Evolutionary conservation across 164 flowering plant genomes (phyloP).

Genomic region (Buxus sempervirens): DNA sequence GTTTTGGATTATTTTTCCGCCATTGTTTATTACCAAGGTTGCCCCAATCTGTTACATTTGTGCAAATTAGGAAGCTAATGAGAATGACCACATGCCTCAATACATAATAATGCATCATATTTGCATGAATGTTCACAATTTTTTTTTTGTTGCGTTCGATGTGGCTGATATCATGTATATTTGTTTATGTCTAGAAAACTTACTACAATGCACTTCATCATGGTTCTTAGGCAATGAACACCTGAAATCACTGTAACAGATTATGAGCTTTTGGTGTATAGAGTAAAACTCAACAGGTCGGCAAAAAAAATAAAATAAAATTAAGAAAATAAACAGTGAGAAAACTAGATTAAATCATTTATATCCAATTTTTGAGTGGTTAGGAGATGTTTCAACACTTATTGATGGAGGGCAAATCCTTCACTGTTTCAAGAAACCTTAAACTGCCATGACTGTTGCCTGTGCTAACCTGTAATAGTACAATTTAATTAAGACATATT

Average conservation of each 20-base stretch:
- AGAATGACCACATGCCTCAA: neutral
- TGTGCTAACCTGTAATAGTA: constrained; percentile 42
- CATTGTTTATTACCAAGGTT: too few relatives aligned
- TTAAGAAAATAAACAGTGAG: neutral
- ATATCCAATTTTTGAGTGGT: neutral
- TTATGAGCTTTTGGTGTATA: neutral
- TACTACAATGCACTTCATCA: constrained; percentile 92
- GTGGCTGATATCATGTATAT: neutral
- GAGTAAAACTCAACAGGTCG: neutral
- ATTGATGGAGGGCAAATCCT: constrained; percentile 76
- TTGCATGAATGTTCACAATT: neutral
- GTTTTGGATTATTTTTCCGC: too few relatives aligned
- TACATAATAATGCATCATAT: neutral
- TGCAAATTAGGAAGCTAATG: neutral
- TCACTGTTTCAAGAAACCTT: constrained; percentile 64
- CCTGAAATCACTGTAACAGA: constrained; percentile 66
- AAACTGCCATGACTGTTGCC: constrained; percentile 40
- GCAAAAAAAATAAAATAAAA: neutral
- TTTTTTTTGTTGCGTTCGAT: too few relatives aligned
- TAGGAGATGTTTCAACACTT: constrained; percentile 26
- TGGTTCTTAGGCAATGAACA: constrained; percentile 61
- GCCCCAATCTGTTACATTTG: neutral
- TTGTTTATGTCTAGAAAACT: constrained; percentile 23
- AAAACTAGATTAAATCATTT: neutral
- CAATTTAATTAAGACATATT: neutral